Evolutionary conservation across 129 eudicot species (phyloP).

Genomic region (Artemisia annua): DNA sequence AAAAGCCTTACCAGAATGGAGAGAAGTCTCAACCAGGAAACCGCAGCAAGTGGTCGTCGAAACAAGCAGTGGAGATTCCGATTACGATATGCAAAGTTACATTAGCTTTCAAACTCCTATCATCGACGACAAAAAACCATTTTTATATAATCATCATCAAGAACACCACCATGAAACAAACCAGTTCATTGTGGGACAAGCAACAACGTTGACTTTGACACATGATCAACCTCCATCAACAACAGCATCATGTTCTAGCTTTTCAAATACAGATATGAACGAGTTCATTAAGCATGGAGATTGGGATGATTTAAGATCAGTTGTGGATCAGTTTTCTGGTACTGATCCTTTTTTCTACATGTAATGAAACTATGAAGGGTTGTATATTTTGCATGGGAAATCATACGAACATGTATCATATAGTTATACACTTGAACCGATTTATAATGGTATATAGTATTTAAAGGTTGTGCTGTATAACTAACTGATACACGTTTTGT

Average conservation of each 20-base stretch:
- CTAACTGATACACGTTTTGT: slow-evolving; percentile 8
- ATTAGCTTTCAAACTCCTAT: slow-evolving; percentile 48
- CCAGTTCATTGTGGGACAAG: slow-evolving; percentile 32
- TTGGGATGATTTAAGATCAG: slow-evolving; percentile 69
- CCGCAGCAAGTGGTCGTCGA: slow-evolving; percentile 21
- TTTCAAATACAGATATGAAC: slow-evolving; percentile 38
- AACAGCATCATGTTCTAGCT: slow-evolving; percentile 37
- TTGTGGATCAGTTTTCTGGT: slow-evolving; percentile 51
- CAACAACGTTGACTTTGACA: slow-evolving; percentile 10
- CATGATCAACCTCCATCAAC: slow-evolving; percentile 33
- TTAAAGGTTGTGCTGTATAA: slow-evolving; percentile 12
- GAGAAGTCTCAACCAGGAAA: slow-evolving; percentile 34
- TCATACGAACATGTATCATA: slow-evolving; percentile 23
- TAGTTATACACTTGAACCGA: slow-evolving; percentile 17
- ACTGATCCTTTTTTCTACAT: slow-evolving; percentile 24
- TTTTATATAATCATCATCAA: background rate
- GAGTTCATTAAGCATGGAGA: slow-evolving; percentile 55
- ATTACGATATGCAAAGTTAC: slow-evolving; percentile 39
- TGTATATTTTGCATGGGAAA: slow-evolving; percentile 11
- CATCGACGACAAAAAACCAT: slow-evolving; percentile 17
- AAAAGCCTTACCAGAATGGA: slow-evolving; percentile 62
- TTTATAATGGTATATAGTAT: background rate
- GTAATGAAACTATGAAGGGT: slow-evolving; percentile 9
- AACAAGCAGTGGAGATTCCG: slow-evolving; percentile 63
- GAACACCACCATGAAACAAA: slow-evolving; percentile 9